Evolutionary conservation across 2,329 filamentous ascomycete genomes (phyloP), one percentile per base, ranked within the genome.

Genomic region (Aspergillus latus): DNA sequence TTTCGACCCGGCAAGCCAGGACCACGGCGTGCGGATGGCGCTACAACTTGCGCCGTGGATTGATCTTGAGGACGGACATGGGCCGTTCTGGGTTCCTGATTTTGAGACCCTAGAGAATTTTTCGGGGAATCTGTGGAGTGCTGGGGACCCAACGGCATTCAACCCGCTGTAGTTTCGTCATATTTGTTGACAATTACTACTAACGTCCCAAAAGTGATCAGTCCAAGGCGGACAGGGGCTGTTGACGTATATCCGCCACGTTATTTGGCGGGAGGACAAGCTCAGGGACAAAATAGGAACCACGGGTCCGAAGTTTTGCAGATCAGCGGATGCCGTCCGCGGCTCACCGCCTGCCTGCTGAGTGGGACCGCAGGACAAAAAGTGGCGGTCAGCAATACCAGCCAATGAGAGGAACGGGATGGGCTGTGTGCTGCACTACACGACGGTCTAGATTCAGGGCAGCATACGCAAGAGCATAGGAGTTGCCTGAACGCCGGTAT

Each of bases 1-100:
- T 16, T 7, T 36, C 8, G 63, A 68, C 30, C 52, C 63, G 0
- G 58, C 58, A n/a, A 64, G 63, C 32, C 64, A 70, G 2, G 69
- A 71, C 39, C 64, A 74, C 58, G 72, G 69, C 10, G 70, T 74
- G 47, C 64, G 70, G 7, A 73, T 75, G 70, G 72, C 71, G 2
- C 57, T 74, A 52, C 68, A 74, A 42, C 65, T 74, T 45, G 72
- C 72, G 2, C 72, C 72, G 26, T 75, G 72, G 72, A 74, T 75
- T 47, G 72, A 75, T 49, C 67, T 73, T 49, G 66, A 70, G 47
- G 65, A 63, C 57, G 64, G 65, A 49, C 70, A 62, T 59, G 64
- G 64, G 53, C 72, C 70, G 1, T 61, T 75, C 16, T 75, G 72
- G 72, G 74, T 75, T 66, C 72, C 72, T 52, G 43, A 79, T 59